Evolutionary conservation across 441 rosid genomes (phyloP).

Genomic region (Breynia disticha): DNA sequence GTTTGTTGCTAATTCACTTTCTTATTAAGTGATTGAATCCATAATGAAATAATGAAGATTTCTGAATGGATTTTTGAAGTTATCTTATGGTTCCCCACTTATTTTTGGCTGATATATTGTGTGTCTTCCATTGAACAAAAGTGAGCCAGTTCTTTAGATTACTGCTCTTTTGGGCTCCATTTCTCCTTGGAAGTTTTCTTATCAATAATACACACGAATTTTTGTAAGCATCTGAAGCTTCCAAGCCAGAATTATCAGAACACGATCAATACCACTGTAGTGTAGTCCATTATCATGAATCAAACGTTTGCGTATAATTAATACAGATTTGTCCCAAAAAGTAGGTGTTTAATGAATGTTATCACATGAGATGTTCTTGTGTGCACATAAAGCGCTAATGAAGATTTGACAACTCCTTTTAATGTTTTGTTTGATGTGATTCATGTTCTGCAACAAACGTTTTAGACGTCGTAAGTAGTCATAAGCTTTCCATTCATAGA

Average conservation of each 20-base stretch:
- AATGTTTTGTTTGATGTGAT: conserved; percentile 15
- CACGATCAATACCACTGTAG: no score
- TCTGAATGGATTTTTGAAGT: conserved; percentile 5
- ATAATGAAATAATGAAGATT: not conserved
- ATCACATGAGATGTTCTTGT: conserved; percentile 20
- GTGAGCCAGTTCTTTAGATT: conserved; percentile 3
- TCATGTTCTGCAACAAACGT: conserved; percentile 1
- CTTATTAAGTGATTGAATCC: conserved; percentile 1
- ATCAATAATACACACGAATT: conserved; percentile 3
- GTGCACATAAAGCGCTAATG: conserved; percentile 3
- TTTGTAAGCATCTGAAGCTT: no score
- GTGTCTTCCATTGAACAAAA: conserved; percentile 7
- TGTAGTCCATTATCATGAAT: not conserved
- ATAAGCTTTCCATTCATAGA: not conserved
- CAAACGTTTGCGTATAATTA: not conserved
- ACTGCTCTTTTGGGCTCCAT: conserved; percentile 15
- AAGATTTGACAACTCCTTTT: conserved; percentile 10
- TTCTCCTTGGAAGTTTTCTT: conserved; percentile 10
- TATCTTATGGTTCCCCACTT: not conserved
- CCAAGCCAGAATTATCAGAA: no score
- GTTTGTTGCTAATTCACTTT: conserved; percentile 2
- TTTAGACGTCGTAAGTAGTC: not conserved
- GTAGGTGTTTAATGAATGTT: not conserved
- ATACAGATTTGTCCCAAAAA: not conserved
- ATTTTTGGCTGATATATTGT: not conserved